Percentiles rank a stretch among this genome's conserved stretches.
phyloP scores from a whole-genome alignment of 768 basidiomycete species.

The Brasilioporus rufonigricans region DNA sequence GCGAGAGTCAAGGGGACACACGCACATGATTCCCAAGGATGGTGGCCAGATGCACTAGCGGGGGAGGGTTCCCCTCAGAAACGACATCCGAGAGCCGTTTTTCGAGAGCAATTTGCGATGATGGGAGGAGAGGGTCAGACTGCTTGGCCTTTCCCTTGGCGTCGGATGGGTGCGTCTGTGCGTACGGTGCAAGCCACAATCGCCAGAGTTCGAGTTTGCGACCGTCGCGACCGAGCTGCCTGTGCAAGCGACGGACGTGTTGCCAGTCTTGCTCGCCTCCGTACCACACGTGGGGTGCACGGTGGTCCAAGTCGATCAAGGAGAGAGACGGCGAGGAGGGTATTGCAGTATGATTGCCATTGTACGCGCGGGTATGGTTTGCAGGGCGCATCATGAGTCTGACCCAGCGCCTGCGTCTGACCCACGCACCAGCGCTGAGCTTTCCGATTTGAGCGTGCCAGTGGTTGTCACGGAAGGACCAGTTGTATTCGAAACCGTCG shows the following conservation, averaged over 20 bases:
- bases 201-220: constrained; percentile 75
- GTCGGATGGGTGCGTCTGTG: constrained; percentile 8
- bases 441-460: constrained; percentile 66
- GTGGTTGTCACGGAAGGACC: constrained; percentile 60
- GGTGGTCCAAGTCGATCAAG: constrained; percentile 11
- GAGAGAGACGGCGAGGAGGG: constrained; percentile 15
- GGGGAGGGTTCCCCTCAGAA: constrained; percentile 19
- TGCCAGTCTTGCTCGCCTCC: constrained; percentile 62
- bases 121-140: constrained; percentile 31
- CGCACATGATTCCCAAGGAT: constrained; percentile 63
- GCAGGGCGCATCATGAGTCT: constrained; percentile 79
- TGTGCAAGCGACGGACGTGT: constrained; percentile 52
- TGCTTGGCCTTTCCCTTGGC: constrained; percentile 42
- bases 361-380: constrained; percentile 12
- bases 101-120: constrained; percentile 7
- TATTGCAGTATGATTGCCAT: neutral
- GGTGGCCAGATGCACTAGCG: constrained; percentile 44
- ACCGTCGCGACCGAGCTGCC: constrained; percentile 59
- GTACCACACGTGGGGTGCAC: constrained; percentile 49
- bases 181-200: constrained; percentile 56
- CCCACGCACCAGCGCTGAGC: constrained; percentile 67
- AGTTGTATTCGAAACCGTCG: constrained; percentile 87
- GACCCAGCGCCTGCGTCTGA: constrained; percentile 79
- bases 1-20: constrained; percentile 9
- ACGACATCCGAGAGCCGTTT: constrained; percentile 9